Conservation (phyloP, 495 filamentous ascomycete genomes). For the Hypoxylon crocopeplum region DNA sequence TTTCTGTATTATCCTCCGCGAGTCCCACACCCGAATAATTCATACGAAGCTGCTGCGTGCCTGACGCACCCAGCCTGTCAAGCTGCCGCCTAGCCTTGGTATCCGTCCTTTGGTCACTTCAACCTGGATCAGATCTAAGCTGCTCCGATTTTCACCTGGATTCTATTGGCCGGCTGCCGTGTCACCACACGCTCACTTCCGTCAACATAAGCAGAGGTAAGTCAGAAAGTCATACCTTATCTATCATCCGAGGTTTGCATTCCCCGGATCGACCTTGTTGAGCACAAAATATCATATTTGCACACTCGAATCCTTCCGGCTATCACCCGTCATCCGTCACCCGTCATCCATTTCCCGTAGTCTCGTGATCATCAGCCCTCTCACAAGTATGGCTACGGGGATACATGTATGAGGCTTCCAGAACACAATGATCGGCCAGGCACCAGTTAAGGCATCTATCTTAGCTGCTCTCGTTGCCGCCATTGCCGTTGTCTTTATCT, state of each 20-base stretch:
- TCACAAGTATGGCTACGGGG: constrained; percentile 3
- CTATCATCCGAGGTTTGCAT: constrained; percentile 30
- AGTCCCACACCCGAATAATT: constrained; percentile 14
- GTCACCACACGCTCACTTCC: constrained; percentile 18
- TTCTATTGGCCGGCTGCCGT: constrained; percentile 31
- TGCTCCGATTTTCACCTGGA: constrained; percentile 32
- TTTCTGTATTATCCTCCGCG: neutral
- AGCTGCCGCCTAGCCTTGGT: constrained; percentile 22
- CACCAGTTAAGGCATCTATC: constrained; percentile 15
- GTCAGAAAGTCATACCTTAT: constrained; percentile 25
- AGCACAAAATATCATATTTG: constrained; percentile 17
- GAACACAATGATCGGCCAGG: constrained; percentile 20
- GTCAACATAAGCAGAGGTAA: constrained; percentile 34
- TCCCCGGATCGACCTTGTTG: constrained; percentile 33
- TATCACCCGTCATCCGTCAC: constrained; percentile 6
- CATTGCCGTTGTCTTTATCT: neutral
- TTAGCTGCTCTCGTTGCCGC: constrained; percentile 12
- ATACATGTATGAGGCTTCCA: neutral
- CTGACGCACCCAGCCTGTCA: constrained; percentile 20
- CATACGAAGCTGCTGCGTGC: constrained; percentile 18
- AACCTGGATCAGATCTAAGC: constrained; percentile 26
- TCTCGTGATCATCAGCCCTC: constrained; percentile 11
- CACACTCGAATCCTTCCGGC: constrained; percentile 12
- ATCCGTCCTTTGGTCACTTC: constrained; percentile 21
- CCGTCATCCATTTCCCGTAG: constrained; percentile 3